Evolutionary conservation across 2,329 filamentous ascomycete species (phyloP).

Genomic region (Botryotinia convoluta): DNA sequence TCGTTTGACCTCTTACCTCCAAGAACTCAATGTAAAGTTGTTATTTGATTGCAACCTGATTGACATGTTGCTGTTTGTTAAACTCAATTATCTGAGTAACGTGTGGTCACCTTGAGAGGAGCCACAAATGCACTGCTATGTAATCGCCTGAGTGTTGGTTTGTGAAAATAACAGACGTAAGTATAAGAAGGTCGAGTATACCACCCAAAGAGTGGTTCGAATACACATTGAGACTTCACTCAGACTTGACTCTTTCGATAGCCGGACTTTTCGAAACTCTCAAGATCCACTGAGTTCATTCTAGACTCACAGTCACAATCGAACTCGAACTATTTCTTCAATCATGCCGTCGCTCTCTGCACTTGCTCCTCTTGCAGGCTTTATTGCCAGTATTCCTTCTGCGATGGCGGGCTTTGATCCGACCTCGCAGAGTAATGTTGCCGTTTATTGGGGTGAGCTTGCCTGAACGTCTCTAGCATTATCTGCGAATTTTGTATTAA

Average conservation of each 20-base stretch:
- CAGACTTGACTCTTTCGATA: not conserved
- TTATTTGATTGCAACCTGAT: not conserved
- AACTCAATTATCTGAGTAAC: not conserved
- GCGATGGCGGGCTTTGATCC: slow-evolving; percentile 45
- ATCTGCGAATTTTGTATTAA: slow-evolving; percentile 12
- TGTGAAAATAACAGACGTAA: not conserved
- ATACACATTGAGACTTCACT: not conserved
- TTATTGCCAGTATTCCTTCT: slow-evolving; percentile 37
- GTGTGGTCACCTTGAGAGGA: not conserved
- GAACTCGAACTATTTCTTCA: not conserved
- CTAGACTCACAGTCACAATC: not conserved
- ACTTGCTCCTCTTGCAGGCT: slow-evolving; percentile 30
- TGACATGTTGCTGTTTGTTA: not conserved
- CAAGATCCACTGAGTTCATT: not conserved
- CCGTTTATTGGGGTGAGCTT: slow-evolving; percentile 62
- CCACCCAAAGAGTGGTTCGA: not conserved
- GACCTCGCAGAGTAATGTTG: slow-evolving; percentile 52
- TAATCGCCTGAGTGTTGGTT: not conserved
- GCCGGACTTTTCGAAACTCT: not conserved
- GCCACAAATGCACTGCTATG: not conserved
- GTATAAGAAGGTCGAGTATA: not conserved
- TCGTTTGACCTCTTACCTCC: slow-evolving; percentile 6
- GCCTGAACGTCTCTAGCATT: not conserved
- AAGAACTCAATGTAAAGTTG: not conserved
- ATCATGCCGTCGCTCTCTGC: slow-evolving; percentile 1